Evolutionary conservation across 192 early-diverging fungal genomes (phyloP), one percentile per base, ranked within the genome.

Genomic region (Entomortierella parvispora): DNA sequence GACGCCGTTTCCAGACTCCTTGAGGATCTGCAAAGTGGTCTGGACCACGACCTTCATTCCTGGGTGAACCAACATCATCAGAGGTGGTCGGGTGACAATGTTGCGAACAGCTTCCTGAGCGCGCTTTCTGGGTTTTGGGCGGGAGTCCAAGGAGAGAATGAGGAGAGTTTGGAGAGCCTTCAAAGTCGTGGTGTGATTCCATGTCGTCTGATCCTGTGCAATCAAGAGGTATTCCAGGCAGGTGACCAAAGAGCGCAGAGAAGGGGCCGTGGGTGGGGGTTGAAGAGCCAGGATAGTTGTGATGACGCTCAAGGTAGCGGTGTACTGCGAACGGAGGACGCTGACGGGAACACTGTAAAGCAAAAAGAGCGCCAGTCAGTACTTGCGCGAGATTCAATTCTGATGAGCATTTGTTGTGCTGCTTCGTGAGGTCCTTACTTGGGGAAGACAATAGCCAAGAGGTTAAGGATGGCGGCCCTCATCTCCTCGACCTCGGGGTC

Each of bases 121-220:
- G 54, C 92, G 81, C 80, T 94, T 92, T 28, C 97, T 89, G 43
- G 86, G 82, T 76, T 86, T 97, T 33, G 97, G 94, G 52, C 95
- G 87, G 49, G 80, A 83, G 65, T 99, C 95, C 7, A 92, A 82
- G 28, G 92, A 86, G 51, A 96, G 88, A 42, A 90, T 77, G 28
- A 98, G 81, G 47, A 99, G 79, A 29, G 88, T 84, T 59, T 92
- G 89, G 65, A 90, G 89, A 7, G 87, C 80, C 65, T 90, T 90
- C 78, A 92, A 91, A 4, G 87, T 85, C 4, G 82, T 77, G 33
- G 87, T 81, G 64, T 91, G 85, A 28, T 68, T 63, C 96, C 96
- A 99, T 34, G 83, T 80, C 17, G 81, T 78, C 23, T 74, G 84
- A 62, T 97, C 96, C 79, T 94, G 95, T 2, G 90, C 89, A 23